Base-by-base conservation (phyloP, 148 eudicot species). In the Euryodendron excelsum region DNA sequence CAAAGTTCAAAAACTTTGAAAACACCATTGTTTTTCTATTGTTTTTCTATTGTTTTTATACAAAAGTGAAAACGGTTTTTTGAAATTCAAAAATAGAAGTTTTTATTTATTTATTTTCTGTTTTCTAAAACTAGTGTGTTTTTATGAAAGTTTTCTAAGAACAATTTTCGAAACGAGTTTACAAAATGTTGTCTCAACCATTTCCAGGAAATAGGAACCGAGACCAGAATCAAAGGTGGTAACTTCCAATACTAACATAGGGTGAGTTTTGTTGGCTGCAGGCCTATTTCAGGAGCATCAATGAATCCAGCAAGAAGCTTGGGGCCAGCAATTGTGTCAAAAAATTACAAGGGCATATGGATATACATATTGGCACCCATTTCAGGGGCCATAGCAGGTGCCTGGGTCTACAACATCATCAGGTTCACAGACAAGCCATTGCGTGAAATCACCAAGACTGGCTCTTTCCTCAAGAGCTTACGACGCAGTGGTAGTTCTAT, bases 241-340 rank as follows among this genome's bases (percentile, higher is more conserved):
- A 50, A 50, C 53, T 48, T 15, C 23, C 13, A 18, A 2, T 21
- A 21, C 28, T 65, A 2, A 65, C 25, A 8, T 37, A 1, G 47
- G n/a, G 27, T 66, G 53, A 25, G 33, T 76, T 65, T 48, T 47
- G 62, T 18, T 48, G 58, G 52, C 31, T 53, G 59, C 85, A 85
- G 85, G 72, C 78, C 88, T 13, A 82, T 85, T 28, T 78, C 91
- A 39, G 89, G 91, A 58, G 91, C 91, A 72, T 88, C 91, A 41
- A 88, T 88, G 91, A 88, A 86, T 71, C 91, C 91, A 52, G 89
- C 89, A 48, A 86, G 89, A 77, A 86, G 83, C 68, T 75, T 86
- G 59, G 89, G 91, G 50, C 89, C 91, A 78, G 89, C 87, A 9
- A 86, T 88, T 21, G 83, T 86, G 48, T 80, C 81, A 17, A 76